These are phyloP conservation scores for Pleurotus platypus DNA, from an alignment of 768 basidiomycete species.

Conservation along the genomic window DNA sequence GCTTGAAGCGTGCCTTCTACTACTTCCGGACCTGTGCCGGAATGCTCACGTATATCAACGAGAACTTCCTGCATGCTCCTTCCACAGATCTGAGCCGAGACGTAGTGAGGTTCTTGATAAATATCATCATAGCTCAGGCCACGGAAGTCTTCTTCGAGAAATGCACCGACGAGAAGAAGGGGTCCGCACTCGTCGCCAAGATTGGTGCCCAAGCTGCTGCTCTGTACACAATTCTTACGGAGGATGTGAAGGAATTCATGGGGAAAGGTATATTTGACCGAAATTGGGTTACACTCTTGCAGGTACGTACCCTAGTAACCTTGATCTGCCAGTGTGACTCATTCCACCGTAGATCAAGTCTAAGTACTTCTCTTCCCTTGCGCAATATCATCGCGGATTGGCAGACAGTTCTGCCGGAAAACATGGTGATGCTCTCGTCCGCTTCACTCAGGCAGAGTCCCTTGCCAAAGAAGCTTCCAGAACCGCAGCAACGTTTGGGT, in stretches of 20 bases:
- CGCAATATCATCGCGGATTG: constrained; percentile 83
- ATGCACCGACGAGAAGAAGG: constrained; percentile 89
- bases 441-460: constrained; percentile 72
- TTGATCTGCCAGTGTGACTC: neutral
- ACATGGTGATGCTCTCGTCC: constrained; percentile 83
- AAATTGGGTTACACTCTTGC: constrained; percentile 87
- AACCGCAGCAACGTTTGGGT: constrained; percentile 62
- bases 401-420: constrained; percentile 74
- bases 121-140: constrained; percentile 88
- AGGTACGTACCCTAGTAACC: constrained; percentile 40
- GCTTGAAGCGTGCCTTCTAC: constrained; percentile 89
- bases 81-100: constrained; percentile 93
- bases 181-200: constrained; percentile 72
- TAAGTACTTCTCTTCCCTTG: constrained; percentile 82
- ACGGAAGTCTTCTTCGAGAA: constrained; percentile 97
- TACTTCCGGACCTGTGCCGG: constrained; percentile 89
- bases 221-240: constrained; percentile 79
- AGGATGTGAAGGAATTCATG: constrained; percentile 95
- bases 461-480: constrained; percentile 82
- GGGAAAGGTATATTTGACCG: constrained; percentile 94
- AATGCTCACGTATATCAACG: constrained; percentile 98
- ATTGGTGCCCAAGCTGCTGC: constrained; percentile 78
- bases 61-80: constrained; percentile 98
- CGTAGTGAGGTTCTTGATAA: constrained; percentile 88
- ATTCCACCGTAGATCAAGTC: constrained; percentile 68